Base-by-base conservation (phyloP, 331 rosid genomes). In the Quercus phellos region DNA sequence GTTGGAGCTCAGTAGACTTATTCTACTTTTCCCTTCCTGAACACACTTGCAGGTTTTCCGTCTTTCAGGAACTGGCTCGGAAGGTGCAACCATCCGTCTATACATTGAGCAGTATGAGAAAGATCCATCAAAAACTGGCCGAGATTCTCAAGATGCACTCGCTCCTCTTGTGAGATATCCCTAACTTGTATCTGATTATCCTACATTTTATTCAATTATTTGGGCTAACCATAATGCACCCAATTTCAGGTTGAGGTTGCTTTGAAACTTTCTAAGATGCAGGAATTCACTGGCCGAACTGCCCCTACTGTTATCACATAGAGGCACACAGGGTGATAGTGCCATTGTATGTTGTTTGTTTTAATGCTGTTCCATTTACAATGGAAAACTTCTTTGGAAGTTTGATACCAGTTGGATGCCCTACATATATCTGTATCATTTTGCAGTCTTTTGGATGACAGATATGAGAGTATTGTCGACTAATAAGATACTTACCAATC, bases 31-130 rank as follows among this genome's bases (percentile, higher is more conserved):
- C 38, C 24, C 42, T n/a, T 68, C 67, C 72, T 58, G 74, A 29
- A 58, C 79, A 42, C 63, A 59, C 26, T 61, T 74, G 69, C 81
- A 94, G 99, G 87, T 94, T 70, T 94, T 92, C 96, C 97, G 99
- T 26, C 96, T 94, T 75, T 94, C 99, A 5, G 99, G 99, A 86
- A 94, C 99, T 77, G 99, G 99, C 73, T 95, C 98, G 17, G 98
- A 88, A 78, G 99, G 99, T 6, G 99, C 98, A 42, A 94, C 98
- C 63, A 94, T 94, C 78, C 90, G 98, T 56, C 93, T 94, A 74
- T 94, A 94, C 87, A 92, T 94, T 73, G 99, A 94, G 87, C 99
- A 94, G 85, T 92, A 94, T 42, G 99, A 92, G 86, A 94, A 94
- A 78, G 94, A 94, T 86, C 81, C 97, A 59, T 92, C 97, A 51